Evolutionary conservation across 495 filamentous ascomycete genomes (phyloP).

Genomic region (Aspergillus olivimuriae): DNA sequence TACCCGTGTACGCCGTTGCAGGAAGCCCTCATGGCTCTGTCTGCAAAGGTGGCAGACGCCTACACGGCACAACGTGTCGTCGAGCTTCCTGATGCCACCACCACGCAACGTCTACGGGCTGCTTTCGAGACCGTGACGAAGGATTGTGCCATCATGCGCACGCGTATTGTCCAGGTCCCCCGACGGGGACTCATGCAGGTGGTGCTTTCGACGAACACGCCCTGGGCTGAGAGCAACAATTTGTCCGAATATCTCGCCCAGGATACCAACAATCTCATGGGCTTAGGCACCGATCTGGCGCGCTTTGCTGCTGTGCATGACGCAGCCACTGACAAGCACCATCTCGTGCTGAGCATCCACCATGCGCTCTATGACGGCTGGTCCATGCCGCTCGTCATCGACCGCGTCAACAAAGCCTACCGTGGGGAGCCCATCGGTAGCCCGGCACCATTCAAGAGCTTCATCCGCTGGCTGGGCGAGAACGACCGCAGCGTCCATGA

Average conservation of each 20-base stretch:
- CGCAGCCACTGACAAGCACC: neutral
- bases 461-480: neutral
- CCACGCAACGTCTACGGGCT: neutral
- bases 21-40: conserved; percentile 56
- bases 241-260: conserved; percentile 27
- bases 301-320: conserved; percentile 35
- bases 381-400: conserved; percentile 34
- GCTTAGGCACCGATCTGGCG: conserved; percentile 40
- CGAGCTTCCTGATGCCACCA: neutral
- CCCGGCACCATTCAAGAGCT: neutral
- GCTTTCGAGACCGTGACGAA: conserved; percentile 36
- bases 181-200: conserved; percentile 33
- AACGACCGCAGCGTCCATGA: neutral
- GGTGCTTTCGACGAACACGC: conserved; percentile 29
- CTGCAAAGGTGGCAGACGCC: conserved; percentile 46
- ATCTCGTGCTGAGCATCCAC: conserved; percentile 50
- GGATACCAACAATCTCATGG: conserved; percentile 33
- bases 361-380: conserved; percentile 60
- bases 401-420: conserved; percentile 6
- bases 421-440: neutral
- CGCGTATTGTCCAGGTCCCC: conserved; percentile 34
- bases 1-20: conserved; percentile 63
- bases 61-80: conserved; percentile 53
- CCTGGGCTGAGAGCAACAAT: conserved; percentile 25
- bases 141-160: conserved; percentile 35